Evolutionary conservation across 208 protist genomes (phyloP).

Genomic region (Acanthamoeba royreba): DNA sequence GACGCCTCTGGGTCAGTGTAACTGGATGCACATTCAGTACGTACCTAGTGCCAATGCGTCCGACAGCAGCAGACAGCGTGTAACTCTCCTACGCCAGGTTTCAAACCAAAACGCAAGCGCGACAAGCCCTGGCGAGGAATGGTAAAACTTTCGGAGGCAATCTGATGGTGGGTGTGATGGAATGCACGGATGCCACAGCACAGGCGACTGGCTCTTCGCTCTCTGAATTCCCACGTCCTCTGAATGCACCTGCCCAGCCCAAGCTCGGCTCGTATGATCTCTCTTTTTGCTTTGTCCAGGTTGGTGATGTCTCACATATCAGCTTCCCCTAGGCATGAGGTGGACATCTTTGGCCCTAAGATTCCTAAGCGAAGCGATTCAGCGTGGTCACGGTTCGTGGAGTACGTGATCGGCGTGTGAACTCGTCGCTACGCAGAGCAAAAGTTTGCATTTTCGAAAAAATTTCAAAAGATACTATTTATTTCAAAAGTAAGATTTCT

Average conservation of each 20-base stretch:
- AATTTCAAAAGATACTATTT: neutral
- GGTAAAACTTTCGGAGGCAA: slow-evolving; percentile 8
- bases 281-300: neutral
- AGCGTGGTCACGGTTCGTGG: neutral
- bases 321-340: neutral
- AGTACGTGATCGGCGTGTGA: neutral
- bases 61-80: no score
- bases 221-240: neutral
- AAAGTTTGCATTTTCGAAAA: neutral
- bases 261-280: neutral
- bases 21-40: slow-evolving; percentile 35
- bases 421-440: neutral
- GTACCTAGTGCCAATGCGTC: neutral
- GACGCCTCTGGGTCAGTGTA: neutral
- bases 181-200: neutral
- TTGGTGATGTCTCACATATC: neutral
- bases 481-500: neutral
- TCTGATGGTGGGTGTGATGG: neutral
- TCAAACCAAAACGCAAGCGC: neutral
- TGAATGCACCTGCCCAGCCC: neutral
- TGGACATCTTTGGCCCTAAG: neutral
- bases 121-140: neutral
- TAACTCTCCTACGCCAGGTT: neutral
- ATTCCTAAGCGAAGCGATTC: neutral
- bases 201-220: neutral